A percentile compares a stretch with the other conserved stretches of the same genome.
Conservation (phyloP, 2,329 filamentous ascomycete genomes). For the Fusarium globosum region DNA sequence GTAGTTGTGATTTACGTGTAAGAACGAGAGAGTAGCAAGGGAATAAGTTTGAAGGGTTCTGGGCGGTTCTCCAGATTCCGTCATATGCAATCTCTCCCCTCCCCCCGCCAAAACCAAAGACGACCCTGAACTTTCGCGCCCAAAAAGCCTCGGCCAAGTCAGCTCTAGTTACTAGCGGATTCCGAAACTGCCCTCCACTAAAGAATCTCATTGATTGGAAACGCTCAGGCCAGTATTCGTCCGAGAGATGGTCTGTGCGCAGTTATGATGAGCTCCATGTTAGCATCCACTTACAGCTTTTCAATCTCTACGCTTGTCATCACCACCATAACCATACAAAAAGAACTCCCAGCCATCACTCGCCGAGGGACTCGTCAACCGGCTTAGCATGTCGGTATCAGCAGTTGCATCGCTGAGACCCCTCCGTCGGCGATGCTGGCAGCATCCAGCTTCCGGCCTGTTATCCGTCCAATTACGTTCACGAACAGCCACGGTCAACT, state of each 20-base stretch:
- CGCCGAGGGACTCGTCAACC: constrained; percentile 7
- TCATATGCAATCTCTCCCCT: constrained; percentile 33
- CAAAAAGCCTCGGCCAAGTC: constrained; percentile 25
- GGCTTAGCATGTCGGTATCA: constrained; percentile 49
- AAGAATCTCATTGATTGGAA: constrained; percentile 24
- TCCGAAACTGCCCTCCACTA: constrained; percentile 7
- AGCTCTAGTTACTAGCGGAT: neutral
- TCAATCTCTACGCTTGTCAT: constrained; percentile 18
- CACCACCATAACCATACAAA: neutral
- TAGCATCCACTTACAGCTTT: constrained; percentile 27
- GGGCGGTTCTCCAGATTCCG: constrained; percentile 27
- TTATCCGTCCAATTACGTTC: constrained; percentile 50
- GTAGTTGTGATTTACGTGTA: neutral
- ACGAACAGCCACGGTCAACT: constrained; percentile 42
- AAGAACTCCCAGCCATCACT: neutral
- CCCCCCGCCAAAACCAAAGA: constrained; percentile 30
- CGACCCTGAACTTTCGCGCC: constrained; percentile 10
- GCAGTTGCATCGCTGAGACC: constrained; percentile 51
- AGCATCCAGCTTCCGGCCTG: constrained; percentile 45
- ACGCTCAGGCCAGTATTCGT: constrained; percentile 37
- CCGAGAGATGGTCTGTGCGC: constrained; percentile 36
- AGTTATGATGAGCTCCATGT: constrained; percentile 23
- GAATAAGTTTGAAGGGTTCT: neutral
- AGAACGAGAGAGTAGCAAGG: neutral
- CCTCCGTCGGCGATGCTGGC: constrained; percentile 46